Base-by-base conservation (phyloP, 345 rosid species). In the Corchorus capsularis region DNA sequence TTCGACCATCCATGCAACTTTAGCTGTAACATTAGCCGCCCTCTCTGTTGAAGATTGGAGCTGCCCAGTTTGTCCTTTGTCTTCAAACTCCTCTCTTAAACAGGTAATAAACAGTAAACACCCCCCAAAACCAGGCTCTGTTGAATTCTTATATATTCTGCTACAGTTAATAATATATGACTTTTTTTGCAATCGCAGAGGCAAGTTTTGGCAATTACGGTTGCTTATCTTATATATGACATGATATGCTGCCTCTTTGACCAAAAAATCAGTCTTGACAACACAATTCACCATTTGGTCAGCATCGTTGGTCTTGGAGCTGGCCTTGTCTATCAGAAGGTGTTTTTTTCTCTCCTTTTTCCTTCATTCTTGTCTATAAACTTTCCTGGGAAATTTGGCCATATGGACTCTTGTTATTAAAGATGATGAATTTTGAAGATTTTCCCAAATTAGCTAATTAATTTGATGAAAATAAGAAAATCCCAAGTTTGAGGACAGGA, bases 191-290 rank as follows among this genome's bases (percentile, higher is more conserved):
- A 70, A 3, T 27, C 27, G 78, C 88, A 95, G 93, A 85, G 78
- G 87, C 85, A 73, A 77, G 66, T 88, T 8, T 14, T 95, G 46
- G 89, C 90, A n/a, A 79, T 86, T 43, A 86, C 83, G 22, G 71
- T 89, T 15, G 83, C 93, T 0, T 93, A 95, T 77, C 82, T 93
- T 75, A 86, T 95, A 43, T 93, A 92, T 59, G 99, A 95, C 83
- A 76, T 90, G 35, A 70, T 84, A 15, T 95, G 97, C 61, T 82
- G 93, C 79, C 68, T 78, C 1, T 88, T 88, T 37, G 98, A 81
- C 74, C 64, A 82, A 65, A 14, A 77, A 81, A 74, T 84, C 32
- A 77, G 46, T 76, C 45, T 91, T 35, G 98, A 89, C 80, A 93
- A 89, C 69, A 80, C 83, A 0, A 71, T 92, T 75, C 98, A 95